These are phyloP conservation scores for Fonsecaea pugnacius DNA, from an alignment of 2,329 filamentous ascomycete species.

Conservation along the genomic window DNA sequence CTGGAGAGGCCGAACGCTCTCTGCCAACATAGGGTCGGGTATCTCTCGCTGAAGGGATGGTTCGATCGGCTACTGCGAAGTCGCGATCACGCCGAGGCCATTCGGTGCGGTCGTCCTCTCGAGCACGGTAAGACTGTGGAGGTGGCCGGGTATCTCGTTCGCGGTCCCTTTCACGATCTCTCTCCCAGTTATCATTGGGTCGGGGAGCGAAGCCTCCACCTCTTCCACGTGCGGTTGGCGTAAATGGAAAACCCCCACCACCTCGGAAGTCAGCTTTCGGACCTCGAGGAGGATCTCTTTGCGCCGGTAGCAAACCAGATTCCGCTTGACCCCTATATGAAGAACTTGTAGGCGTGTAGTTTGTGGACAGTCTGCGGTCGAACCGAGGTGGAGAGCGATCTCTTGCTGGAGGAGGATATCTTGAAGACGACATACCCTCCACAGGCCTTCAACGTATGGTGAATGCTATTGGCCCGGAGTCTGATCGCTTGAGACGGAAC, in stretches of 20 bases:
- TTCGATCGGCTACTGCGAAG: conserved; percentile 49
- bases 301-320: conserved; percentile 59
- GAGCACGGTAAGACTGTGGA: conserved; percentile 46
- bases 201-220: conserved; percentile 59
- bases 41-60: conserved; percentile 41
- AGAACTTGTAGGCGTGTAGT: conserved; percentile 61
- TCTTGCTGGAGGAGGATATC: conserved; percentile 64
- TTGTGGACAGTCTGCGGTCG: conserved; percentile 71
- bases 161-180: conserved; percentile 41
- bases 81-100: conserved; percentile 54
- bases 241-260: conserved; percentile 49
- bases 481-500: conserved; percentile 40
- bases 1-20: conserved; percentile 51
- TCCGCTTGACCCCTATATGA: conserved; percentile 60
- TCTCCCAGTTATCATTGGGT: conserved; percentile 56
- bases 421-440: conserved; percentile 27
- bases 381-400: conserved; percentile 72
- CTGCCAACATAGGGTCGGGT: conserved; percentile 51
- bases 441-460: conserved; percentile 11
- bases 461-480: conserved; percentile 5
- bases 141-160: conserved; percentile 49
- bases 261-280: conserved; percentile 74
- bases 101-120: conserved; percentile 46
- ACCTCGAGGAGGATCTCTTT: conserved; percentile 76
- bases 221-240: conserved; percentile 52